Base-by-base conservation (phyloP, 2,329 filamentous ascomycete genomes). In the Botrytis galanthina region DNA sequence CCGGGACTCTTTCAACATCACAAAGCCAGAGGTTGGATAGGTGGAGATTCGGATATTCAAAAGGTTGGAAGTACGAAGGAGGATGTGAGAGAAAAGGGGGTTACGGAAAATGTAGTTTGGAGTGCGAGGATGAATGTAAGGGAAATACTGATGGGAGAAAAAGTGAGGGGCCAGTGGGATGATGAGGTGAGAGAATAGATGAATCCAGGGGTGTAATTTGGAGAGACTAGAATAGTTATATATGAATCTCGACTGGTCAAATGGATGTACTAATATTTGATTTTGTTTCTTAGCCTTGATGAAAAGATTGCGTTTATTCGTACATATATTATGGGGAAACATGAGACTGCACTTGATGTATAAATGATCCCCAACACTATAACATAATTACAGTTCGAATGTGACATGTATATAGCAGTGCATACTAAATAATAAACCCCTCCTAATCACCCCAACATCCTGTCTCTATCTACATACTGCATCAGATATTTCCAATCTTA, bases 31-130 rank as follows among this genome's bases (percentile, higher is more conserved):
- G 72, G 72, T 7, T 71, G 68, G 68, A 42, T 64, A 39, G 68
- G 60, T 48, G 67, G 60, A 10, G 72, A 73, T 70, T 71, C 68
- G 37, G 72, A 73, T 64, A 73, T 73, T 39, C 70, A 71, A n/a
- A 71, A 51, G n/a, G 59, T 71, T 7, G 60, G 70, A 0, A n/a
- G 46, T n/a, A n/a, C 2, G 6, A 71, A 62, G 4, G 42, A 26
- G n/a, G 72, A 61, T 29, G 37, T 32, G n/a, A 59, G 72, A 12
- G 66, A 73, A 8, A 73, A 73, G 59, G 66, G 64, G 1, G 62
- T n/a, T 9, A 73, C 72, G 68, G 67, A 73, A 22, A 71, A 71
- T 54, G 32, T 73, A 32, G 57, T 62, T 42, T 73, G 72, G 72
- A 71, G 67, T 71, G 59, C 63, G 14, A 71, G 72, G 32, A 20